A percentile compares a stretch with the other conserved stretches of the same genome.
These are phyloP conservation scores for Psilocybe azurescens DNA, from an alignment of 768 basidiomycete genomes.

Conservation along the genomic window DNA sequence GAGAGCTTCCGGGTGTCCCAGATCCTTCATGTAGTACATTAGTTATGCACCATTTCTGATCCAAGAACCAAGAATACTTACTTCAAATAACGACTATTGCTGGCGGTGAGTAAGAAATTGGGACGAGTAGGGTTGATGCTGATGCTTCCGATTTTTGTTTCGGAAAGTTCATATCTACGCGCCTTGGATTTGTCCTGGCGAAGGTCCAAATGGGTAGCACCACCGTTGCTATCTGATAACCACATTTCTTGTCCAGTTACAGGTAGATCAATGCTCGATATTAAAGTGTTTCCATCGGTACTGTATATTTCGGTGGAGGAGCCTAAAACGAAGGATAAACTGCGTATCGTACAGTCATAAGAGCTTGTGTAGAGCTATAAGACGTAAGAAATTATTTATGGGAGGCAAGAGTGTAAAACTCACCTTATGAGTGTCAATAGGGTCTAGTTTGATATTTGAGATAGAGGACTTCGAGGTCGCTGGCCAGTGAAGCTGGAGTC, in stretches of 20 bases:
- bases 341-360: conserved; percentile 81
- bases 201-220: conserved; percentile 77
- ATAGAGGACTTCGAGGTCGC: conserved; percentile 81
- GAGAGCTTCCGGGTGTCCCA: conserved; percentile 81
- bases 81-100: conserved; percentile 77
- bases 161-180: conserved; percentile 67
- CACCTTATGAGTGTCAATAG: conserved; percentile 76
- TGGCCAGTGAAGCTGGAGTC: conserved; percentile 85
- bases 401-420: conserved; percentile 18
- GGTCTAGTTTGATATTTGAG: conserved; percentile 79
- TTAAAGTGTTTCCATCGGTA: conserved; percentile 58
- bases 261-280: conserved; percentile 73
- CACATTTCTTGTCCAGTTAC: conserved; percentile 81
- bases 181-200: conserved; percentile 63
- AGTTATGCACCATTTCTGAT: neutral
- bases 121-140: conserved; percentile 79
- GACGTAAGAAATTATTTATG: conserved; percentile 1
- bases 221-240: conserved; percentile 78
- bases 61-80: conserved; percentile 35
- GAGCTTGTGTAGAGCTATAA: conserved; percentile 77
- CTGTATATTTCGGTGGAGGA: conserved; percentile 73
- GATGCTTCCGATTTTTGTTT: conserved; percentile 78
- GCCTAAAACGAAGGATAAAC: conserved; percentile 73
- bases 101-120: conserved; percentile 73
- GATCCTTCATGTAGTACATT: conserved; percentile 48